A percentile compares a stretch with the other conserved stretches of the same genome.
Evolutionary conservation across 495 filamentous ascomycete genomes (phyloP).

Genomic region (Daldinia grandis): DNA sequence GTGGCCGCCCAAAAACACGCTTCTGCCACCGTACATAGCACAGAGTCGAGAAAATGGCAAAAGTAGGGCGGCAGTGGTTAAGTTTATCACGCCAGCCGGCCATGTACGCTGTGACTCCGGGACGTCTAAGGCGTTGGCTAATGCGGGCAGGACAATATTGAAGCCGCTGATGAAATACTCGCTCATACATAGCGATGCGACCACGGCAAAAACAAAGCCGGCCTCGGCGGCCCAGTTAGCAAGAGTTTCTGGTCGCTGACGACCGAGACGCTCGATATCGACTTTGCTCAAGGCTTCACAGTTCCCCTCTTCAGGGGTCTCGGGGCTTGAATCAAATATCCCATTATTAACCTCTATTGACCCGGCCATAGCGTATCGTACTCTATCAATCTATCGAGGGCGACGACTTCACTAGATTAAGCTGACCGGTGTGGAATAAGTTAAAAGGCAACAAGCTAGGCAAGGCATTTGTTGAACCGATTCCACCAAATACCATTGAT

Average conservation of each 20-base stretch:
- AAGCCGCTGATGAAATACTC: conserved; percentile 91
- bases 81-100: conserved; percentile 80
- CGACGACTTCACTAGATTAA: not conserved
- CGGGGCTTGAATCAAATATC: conserved; percentile 4
- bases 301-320: conserved; percentile 19
- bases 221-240: conserved; percentile 66
- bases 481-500: not conserved
- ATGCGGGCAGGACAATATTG: conserved; percentile 78
- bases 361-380: conserved; percentile 14
- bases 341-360: conserved; percentile 18
- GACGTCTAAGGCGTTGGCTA: conserved; percentile 70
- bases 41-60: conserved; percentile 79
- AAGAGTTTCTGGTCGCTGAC: conserved; percentile 75
- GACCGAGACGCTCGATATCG: conserved; percentile 73
- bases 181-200: conserved; percentile 77
- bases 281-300: conserved; percentile 24
- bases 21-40: conserved; percentile 80
- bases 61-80: conserved; percentile 77
- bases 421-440: not conserved
- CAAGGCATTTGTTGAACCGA: not conserved
- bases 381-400: not conserved
- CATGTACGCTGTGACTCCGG: conserved; percentile 72
- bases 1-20: conserved; percentile 71
- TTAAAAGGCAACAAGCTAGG: not conserved
- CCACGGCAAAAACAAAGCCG: conserved; percentile 75